Evolutionary conservation across 2,329 filamentous ascomycete genomes (phyloP).

Genomic region (Cadophora sp.): DNA sequence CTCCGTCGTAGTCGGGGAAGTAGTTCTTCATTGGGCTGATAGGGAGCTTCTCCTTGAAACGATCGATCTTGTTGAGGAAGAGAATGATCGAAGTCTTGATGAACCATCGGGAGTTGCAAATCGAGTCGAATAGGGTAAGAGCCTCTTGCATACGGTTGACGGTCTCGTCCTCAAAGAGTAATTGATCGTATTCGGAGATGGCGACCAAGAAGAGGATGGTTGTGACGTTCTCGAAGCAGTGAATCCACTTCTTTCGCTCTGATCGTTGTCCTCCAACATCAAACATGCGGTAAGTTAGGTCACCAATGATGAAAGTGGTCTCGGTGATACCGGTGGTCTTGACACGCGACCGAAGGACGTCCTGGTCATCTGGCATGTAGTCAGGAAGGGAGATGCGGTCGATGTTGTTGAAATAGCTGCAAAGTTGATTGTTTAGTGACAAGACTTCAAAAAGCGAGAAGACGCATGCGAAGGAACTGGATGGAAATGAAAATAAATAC

Average conservation of each 20-base stretch:
- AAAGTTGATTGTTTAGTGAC: constrained; percentile 31
- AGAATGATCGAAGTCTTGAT: constrained; percentile 89
- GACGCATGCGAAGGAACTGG: background rate
- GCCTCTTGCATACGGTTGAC: constrained; percentile 96
- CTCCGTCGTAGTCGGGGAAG: constrained; percentile 92
- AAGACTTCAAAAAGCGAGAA: background rate
- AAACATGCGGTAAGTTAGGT: constrained; percentile 94
- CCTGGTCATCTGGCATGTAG: constrained; percentile 92
- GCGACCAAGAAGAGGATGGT: constrained; percentile 93
- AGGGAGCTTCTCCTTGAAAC: constrained; percentile 85
- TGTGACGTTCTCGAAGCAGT: constrained; percentile 81
- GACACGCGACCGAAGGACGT: constrained; percentile 88
- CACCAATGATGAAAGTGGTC: constrained; percentile 89
- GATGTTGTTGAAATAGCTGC: constrained; percentile 83
- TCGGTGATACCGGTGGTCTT: constrained; percentile 96
- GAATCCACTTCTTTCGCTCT: constrained; percentile 81
- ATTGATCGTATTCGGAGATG: constrained; percentile 96
- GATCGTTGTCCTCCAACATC: constrained; percentile 78
- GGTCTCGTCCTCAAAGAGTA: constrained; percentile 93
- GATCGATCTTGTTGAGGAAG: constrained; percentile 90
- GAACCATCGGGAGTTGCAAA: constrained; percentile 90
- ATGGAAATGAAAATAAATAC: constrained; percentile 45
- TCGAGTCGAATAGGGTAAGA: constrained; percentile 84
- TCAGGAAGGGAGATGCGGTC: constrained; percentile 76
- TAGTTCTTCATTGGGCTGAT: constrained; percentile 87